Evolutionary conservation across 805 yeast species (phyloP), one percentile per base, ranked within the genome.

Genomic region (Tetrapisispora pingtungensis): DNA sequence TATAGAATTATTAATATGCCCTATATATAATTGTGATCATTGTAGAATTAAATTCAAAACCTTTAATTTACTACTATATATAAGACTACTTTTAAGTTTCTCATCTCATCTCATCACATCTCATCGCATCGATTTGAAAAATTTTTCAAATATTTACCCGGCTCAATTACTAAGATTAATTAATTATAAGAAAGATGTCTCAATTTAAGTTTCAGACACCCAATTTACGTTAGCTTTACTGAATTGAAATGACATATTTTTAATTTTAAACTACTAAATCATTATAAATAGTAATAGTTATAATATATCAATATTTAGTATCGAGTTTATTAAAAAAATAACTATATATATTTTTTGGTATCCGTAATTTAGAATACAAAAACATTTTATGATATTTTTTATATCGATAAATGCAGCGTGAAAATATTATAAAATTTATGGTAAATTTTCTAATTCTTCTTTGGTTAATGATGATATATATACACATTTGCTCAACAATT

Each of bases 401-500:
- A 7, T 14, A 7, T 31, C n/a, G 18, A 14, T 22, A 22, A 22
- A 22, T 22, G 26, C 26, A 22, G 10, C 10, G 35, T 10, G 10
- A 17, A 17, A 32, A 15, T 5, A 32, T 32, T 12, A n/a, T 12
- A 13, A 15, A 8, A n/a, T 14, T 40, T n/a, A 30, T 15, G 34
- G 30, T 18, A 38, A 14, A 2, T 17, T 10, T 22, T 36, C 37
- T 26, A 39, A 10, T 30, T 86, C 95, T 22, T 78, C 83, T 51
- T 80, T 86, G 33, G 81, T 76, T 42, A 85, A 65, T 7, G 88
- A 73, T 50, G 80, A 79, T 50, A 88, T 76, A 64, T 88, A 88
- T 31, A 88, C 73, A 63, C 97, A 89, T 59, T 82, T 86, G 44
- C 95, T 80, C 49, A 90, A 60, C 19, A 88, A 60, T 41, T 85